Conservation (phyloP, 805 yeast genomes). For the Cyberlindnera mississippiensis region DNA sequence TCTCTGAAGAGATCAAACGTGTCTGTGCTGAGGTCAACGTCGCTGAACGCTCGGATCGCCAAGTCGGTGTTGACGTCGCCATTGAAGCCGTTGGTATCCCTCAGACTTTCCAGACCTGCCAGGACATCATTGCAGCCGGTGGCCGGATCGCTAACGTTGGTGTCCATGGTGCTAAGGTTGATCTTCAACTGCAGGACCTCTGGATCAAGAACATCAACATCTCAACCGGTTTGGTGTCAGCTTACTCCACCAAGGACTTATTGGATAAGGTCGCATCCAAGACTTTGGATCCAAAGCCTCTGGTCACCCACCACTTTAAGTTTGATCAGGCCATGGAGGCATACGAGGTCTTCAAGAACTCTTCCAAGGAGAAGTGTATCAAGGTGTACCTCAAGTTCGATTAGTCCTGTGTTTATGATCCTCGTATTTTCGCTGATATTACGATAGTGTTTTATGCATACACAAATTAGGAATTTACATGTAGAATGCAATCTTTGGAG, state of each 20-base stretch:
- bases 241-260: constrained; percentile 38
- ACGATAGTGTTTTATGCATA: no score
- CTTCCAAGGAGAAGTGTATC: constrained; percentile 52
- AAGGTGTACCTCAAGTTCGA: constrained; percentile 31
- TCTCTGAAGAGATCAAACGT: constrained; percentile 34
- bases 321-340: constrained; percentile 54
- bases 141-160: constrained; percentile 65
- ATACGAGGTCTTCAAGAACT: constrained; percentile 48
- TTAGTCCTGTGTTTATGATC: no score
- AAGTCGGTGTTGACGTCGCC: constrained; percentile 54
- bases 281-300: constrained; percentile 40
- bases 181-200: constrained; percentile 37
- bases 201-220: constrained; percentile 42
- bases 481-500: no score
- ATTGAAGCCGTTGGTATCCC: constrained; percentile 64
- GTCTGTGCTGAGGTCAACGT: constrained; percentile 24
- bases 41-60: constrained; percentile 26
- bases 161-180: constrained; percentile 41
- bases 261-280: constrained; percentile 30
- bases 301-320: constrained; percentile 56
- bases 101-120: constrained; percentile 53
- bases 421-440: no score
- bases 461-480: no score
- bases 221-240: constrained; percentile 45
- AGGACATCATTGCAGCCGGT: constrained; percentile 49